These are phyloP conservation scores for Kodamaea sp. DNA, from an alignment of 1,139 yeast species.

Conservation along the genomic window DNA sequence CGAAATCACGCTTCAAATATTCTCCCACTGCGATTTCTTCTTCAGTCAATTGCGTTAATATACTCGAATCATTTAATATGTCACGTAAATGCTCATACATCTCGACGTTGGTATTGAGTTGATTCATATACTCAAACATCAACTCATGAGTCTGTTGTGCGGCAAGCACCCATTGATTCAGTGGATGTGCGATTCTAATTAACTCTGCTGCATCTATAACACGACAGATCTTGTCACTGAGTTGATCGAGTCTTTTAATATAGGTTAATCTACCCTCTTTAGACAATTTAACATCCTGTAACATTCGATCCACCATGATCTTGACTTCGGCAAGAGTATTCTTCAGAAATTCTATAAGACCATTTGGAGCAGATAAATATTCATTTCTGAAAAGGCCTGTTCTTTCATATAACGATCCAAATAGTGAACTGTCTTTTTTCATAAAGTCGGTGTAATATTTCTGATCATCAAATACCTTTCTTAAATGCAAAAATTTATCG, in stretches of 20 bases:
- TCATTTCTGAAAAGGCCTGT: conserved; percentile 77
- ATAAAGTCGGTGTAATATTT: conserved; percentile 38
- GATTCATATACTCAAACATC: conserved; percentile 92
- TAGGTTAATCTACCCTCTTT: conserved; percentile 49
- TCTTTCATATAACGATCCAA: conserved; percentile 11
- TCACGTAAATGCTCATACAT: conserved; percentile 57
- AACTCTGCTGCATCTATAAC: conserved; percentile 95
- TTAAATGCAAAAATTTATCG: conserved; percentile 15
- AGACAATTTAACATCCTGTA: conserved; percentile 37
- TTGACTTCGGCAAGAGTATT: conserved; percentile 64
- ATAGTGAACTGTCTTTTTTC: conserved; percentile 12
- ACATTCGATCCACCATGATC: conserved; percentile 52
- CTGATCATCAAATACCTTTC: conserved; percentile 46
- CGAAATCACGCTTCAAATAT: conserved; percentile 78
- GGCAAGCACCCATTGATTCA: conserved; percentile 62
- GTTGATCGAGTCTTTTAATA: conserved; percentile 69
- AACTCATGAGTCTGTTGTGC: conserved; percentile 88
- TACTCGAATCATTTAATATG: conserved; percentile 45
- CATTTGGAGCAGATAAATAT: conserved; percentile 63
- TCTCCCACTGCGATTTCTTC: conserved; percentile 87
- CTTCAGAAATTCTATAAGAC: conserved; percentile 64
- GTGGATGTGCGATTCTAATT: conserved; percentile 84
- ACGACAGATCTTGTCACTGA: conserved; percentile 85
- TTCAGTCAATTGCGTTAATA: conserved; percentile 40
- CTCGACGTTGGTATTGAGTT: conserved; percentile 78